Conservation (phyloP, 345 rosid genomes). For the Aegle marmelos region DNA sequence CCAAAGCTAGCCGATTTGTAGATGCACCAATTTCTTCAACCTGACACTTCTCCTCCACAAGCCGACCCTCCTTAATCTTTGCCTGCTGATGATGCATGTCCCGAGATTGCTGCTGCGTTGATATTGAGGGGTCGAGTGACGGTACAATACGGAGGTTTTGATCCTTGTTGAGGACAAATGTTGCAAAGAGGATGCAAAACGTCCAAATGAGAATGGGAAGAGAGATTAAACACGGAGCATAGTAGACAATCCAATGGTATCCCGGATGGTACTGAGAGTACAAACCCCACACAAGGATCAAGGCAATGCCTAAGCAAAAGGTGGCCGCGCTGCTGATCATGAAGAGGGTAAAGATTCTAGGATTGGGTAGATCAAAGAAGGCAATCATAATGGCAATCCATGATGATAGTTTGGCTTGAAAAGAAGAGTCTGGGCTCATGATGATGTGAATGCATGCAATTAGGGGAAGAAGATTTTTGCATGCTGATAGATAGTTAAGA, state of each 20-base stretch:
- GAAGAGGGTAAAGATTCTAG: slow-evolving; percentile 8
- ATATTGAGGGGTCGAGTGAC: neutral
- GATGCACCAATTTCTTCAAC: neutral
- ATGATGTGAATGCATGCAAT: neutral
- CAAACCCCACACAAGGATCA: slow-evolving; percentile 7
- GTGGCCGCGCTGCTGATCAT: slow-evolving; percentile 5
- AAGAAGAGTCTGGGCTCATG: neutral
- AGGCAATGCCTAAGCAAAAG: slow-evolving; percentile 14
- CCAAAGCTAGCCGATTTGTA: neutral
- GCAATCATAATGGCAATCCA: neutral
- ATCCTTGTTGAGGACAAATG: neutral
- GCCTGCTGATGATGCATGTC: neutral
- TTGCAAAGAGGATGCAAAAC: neutral
- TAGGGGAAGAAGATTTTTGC: neutral
- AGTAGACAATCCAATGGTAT: slow-evolving; percentile 10
- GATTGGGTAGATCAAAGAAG: slow-evolving; percentile 7
- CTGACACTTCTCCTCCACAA: neutral
- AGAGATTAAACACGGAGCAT: neutral
- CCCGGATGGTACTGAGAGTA: slow-evolving; percentile 2
- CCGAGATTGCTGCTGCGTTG: neutral
- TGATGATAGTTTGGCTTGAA: neutral
- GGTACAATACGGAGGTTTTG: neutral
- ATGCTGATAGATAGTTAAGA: neutral
- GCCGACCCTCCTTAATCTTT: neutral
- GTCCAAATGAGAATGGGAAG: neutral